phyloP scores from a whole-genome alignment of 305 asterid genomes.

The Fraxinus nigra region DNA sequence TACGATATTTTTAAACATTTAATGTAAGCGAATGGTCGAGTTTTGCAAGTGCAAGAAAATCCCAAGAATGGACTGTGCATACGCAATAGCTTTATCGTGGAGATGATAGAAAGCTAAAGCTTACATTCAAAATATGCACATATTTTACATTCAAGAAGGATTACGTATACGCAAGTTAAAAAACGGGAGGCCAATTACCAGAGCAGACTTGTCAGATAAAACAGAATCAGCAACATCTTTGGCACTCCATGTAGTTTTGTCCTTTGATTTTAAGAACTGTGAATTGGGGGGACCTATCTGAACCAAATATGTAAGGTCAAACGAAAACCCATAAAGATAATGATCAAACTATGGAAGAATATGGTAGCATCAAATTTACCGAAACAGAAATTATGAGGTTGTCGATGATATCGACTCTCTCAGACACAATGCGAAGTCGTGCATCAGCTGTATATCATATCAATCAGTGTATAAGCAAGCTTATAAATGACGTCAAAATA shows the following conservation, averaged over 20 bases:
- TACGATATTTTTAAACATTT: conserved; percentile 12
- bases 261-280: conserved; percentile 69
- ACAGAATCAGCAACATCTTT: conserved; percentile 90
- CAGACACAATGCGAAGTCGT: conserved; percentile 95
- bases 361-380: conserved; percentile 45
- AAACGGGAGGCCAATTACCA: conserved; percentile 48
- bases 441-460: conserved; percentile 77
- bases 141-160: neutral
- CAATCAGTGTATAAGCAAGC: conserved; percentile 26
- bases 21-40: conserved; percentile 1
- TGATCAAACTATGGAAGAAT: neutral
- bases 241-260: conserved; percentile 75
- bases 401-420: conserved; percentile 83
- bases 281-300: conserved; percentile 96
- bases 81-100: neutral
- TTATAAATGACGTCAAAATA: conserved; percentile 12
- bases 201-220: conserved; percentile 85
- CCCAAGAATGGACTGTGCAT: neutral
- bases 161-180: neutral
- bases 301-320: conserved; percentile 28
- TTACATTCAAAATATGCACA: conserved; percentile 3
- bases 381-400: conserved; percentile 82
- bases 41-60: neutral
- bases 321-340: conserved; percentile 9
- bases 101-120: neutral